These are phyloP conservation scores for Daldinia loculata DNA, from an alignment of 495 filamentous ascomycete species.

Conservation along the genomic window DNA sequence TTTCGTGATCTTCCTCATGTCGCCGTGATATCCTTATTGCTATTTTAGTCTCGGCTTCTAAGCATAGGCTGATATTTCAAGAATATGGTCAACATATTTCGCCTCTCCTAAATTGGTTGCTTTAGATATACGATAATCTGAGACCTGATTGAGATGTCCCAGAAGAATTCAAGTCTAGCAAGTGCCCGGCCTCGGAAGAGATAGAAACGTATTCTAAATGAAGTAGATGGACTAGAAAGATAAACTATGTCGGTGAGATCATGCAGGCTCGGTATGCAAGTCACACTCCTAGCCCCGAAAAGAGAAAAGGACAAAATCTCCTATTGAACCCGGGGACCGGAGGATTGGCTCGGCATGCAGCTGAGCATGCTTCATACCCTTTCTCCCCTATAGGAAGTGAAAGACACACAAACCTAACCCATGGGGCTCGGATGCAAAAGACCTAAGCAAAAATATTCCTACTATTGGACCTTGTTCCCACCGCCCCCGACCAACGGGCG, in stretches of 20 bases:
- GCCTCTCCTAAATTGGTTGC: neutral
- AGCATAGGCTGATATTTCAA: neutral
- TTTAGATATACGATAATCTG: neutral
- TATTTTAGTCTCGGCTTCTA: neutral
- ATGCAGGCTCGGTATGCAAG: slow-evolving; percentile 26
- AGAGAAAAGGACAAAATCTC: slow-evolving; percentile 8
- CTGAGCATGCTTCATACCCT: neutral
- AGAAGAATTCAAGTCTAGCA: neutral
- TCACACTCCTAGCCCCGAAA: slow-evolving; percentile 21
- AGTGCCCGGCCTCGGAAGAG: neutral
- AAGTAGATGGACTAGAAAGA: neutral
- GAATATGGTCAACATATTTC: neutral
- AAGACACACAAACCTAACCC: neutral
- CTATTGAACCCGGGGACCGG: slow-evolving; percentile 10
- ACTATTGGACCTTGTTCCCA: slow-evolving; percentile 16
- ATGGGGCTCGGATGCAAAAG: neutral
- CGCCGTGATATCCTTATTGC: neutral
- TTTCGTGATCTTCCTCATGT: neutral
- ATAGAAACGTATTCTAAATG: neutral
- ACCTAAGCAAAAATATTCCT: neutral
- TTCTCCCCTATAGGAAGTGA: neutral
- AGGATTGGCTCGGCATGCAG: slow-evolving; percentile 21
- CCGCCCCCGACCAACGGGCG: slow-evolving; percentile 16
- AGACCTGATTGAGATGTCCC: neutral
- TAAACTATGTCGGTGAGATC: slow-evolving; percentile 11